Evolutionary conservation across 208 protist genomes (phyloP).

Genomic region (Porcisia deanei): DNA sequence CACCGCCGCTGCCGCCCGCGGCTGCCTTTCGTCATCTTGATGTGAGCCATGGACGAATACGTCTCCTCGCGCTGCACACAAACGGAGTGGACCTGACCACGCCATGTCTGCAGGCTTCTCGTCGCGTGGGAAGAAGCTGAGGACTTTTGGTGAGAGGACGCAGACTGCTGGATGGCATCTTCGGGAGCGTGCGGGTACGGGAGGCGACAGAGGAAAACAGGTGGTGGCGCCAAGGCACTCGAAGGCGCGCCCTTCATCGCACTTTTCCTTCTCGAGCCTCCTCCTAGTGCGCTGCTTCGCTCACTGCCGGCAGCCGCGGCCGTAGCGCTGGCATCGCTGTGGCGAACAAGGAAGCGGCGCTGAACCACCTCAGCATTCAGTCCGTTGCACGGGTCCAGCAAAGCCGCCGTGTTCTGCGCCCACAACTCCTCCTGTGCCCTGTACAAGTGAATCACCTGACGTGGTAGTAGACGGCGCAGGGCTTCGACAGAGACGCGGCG

Average conservation of each 20-base stretch:
- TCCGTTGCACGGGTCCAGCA: slow-evolving; percentile 56
- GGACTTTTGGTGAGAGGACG: not conserved
- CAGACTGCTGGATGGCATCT: not conserved
- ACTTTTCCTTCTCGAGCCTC: not conserved
- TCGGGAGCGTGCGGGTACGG: slow-evolving; percentile 34
- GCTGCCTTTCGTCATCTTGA: slow-evolving; percentile 45
- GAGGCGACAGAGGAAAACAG: slow-evolving; percentile 37
- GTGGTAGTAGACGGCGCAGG: slow-evolving; percentile 69
- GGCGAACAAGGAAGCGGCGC: slow-evolving; percentile 64
- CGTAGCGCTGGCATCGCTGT: not conserved
- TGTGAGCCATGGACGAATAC: slow-evolving; percentile 18
- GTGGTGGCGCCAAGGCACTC: not conserved
- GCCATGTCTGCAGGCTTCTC: slow-evolving; percentile 11
- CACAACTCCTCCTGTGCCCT: slow-evolving; percentile 43
- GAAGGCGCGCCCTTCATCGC: not conserved
- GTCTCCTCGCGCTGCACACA: slow-evolving; percentile 40
- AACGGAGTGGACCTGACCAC: slow-evolving; percentile 42
- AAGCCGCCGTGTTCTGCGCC: slow-evolving; percentile 36
- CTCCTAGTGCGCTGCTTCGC: not conserved
- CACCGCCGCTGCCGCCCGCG: slow-evolving; percentile 54
- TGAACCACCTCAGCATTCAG: slow-evolving; percentile 69
- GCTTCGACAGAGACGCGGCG: slow-evolving; percentile 75
- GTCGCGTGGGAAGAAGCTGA: slow-evolving; percentile 4
- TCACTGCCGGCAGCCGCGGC: not conserved
- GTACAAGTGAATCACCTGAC: slow-evolving; percentile 75